Conservation (phyloP, 305 asterid species). For the Caryopteris hybrid region DNA sequence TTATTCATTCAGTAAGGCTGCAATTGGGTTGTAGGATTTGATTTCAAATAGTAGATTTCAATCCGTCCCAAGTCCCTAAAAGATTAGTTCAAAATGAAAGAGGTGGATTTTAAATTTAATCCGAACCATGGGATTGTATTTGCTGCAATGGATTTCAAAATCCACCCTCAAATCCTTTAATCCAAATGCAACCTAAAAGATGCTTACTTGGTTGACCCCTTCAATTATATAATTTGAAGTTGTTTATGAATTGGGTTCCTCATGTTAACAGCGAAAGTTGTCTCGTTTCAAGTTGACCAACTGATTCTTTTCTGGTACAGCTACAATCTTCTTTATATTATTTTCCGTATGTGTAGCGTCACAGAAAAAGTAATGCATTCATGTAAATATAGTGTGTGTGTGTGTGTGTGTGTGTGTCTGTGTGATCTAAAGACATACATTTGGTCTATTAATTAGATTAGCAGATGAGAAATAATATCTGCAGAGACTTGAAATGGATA, state of each 20-base stretch:
- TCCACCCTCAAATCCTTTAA: background rate
- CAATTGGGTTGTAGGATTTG: background rate
- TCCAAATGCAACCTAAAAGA: background rate
- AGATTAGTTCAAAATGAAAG: no score
- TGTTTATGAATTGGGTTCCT: background rate
- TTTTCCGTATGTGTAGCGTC: background rate
- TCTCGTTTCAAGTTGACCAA: background rate
- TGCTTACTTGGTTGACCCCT: background rate
- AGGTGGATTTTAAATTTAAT: no score
- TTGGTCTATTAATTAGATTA: background rate
- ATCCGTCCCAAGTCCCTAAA: no score
- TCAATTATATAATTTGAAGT: background rate
- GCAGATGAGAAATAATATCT: background rate
- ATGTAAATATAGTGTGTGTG: no score
- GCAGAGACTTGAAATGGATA: background rate
- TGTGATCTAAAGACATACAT: background rate
- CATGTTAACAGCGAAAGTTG: background rate
- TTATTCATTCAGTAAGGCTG: background rate
- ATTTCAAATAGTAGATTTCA: no score
- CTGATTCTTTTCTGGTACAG: background rate
- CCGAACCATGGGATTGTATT: no score
- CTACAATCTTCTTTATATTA: background rate
- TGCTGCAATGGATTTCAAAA: no score
- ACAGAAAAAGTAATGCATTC: background rate
- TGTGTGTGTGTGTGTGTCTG: background rate